These are phyloP conservation scores for Cercis canadensis DNA, from an alignment of 306 rosid genomes.

Conservation along the genomic window DNA sequence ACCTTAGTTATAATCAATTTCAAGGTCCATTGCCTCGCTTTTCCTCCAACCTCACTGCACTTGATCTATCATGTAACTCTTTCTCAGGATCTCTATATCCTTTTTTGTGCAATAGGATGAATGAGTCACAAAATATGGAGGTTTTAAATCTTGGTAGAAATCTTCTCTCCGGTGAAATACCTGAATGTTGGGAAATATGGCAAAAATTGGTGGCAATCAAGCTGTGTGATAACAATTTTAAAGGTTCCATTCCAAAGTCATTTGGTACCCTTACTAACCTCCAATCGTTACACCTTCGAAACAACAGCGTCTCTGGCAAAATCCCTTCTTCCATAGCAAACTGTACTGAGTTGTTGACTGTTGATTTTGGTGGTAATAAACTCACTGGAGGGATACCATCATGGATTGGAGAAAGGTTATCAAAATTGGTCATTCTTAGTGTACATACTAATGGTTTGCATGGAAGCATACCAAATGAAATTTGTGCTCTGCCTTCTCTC, in stretches of 20 bases:
- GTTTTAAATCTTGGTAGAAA: constrained; percentile 2
- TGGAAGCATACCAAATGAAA: background rate
- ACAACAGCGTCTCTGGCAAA: background rate
- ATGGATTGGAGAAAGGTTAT: constrained; percentile 12
- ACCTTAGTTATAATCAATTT: background rate
- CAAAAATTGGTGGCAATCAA: background rate
- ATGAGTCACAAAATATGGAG: background rate
- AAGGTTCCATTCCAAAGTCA: constrained; percentile 11
- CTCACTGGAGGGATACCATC: constrained; percentile 14
- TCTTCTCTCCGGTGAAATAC: constrained; percentile 14
- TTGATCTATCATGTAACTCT: constrained; percentile 13
- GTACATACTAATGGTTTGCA: background rate
- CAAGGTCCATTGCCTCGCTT: constrained; percentile 6
- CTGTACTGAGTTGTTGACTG: background rate
- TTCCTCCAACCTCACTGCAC: background rate
- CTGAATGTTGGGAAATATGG: constrained; percentile 12
- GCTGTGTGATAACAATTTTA: background rate
- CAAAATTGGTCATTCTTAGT: background rate
- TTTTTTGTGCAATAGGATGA: background rate
- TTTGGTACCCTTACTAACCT: background rate
- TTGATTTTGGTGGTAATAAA: constrained; percentile 17
- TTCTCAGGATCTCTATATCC: background rate
- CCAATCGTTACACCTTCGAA: background rate
- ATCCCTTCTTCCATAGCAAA: background rate
- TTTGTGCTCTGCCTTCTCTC: background rate